Evolutionary conservation across 2,329 filamentous ascomycete species (phyloP), one percentile per base, ranked within the genome.

Genomic region (Cladophialophora exuberans): DNA sequence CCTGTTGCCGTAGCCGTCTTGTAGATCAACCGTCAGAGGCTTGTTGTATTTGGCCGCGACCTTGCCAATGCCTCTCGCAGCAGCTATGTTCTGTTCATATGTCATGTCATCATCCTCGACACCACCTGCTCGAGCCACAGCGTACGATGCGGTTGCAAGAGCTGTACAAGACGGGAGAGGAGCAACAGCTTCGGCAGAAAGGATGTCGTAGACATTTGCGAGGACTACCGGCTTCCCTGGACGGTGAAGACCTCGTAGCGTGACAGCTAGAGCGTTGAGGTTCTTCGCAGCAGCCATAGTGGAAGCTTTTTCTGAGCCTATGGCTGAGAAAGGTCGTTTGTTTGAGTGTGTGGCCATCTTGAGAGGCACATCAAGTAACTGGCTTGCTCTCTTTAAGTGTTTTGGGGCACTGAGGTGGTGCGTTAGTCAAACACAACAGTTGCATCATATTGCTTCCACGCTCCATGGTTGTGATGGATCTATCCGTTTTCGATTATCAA

Each of bases 1-100:
- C n/a, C n/a, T n/a, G 1, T 74, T 67, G 2, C 77, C 78, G 58
- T 84, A 86, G 0, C 83, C 83, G 62, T 86, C 83, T 65, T 85
- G 82, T 2, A 85, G 65, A 62, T 86, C 83, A 4, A 78, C 80
- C 0, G 78, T 81, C 1, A 86, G 66, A 0, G 82, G 80, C 39
- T 25, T 3, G n/a, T 20, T 26, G 11, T 42, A 11, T 20, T 11
- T n/a, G 1, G 80, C 69, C 3, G 71, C 68, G 30, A 72, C 67
- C 9, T 70, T 63, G 11, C 63, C 64, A 10, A 74, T 73, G 3
- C 79, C 65, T 1, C 70, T 67, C 0, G 76, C 75, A 54, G 86
- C 74, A 1, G 71, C 67, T 23, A 86, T 69, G 58, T 85, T 84
- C 30, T 75, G 71, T 3, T 78, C 69, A 11, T 79, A 70, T 0